Evolutionary conservation across 306 rosid species (phyloP), one percentile per base, ranked within the genome.

Genomic region (Trifolium pratense): DNA sequence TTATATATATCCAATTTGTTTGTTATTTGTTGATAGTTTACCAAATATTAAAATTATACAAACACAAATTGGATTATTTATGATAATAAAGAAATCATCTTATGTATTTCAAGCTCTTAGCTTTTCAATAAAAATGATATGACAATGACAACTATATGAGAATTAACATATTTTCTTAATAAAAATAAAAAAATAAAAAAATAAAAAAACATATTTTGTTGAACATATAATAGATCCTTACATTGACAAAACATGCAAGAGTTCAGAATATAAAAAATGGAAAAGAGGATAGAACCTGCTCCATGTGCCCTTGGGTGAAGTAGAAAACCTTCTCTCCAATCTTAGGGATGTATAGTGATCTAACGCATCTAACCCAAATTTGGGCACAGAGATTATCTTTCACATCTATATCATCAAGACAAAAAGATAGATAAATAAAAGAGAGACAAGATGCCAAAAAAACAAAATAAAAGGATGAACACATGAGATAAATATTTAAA

Each of bases 231-330:
- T 5, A 57, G 14, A 5, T 57, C 17, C 9, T 0, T 3, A 23
- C 37, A 57, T 5, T 0, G 1, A 59, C 3, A 58, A 31, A 59
- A 29, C 31, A 49, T 29, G 6, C 32, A 29, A 23, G 16, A 37
- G 53, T 14, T 16, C 25, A 17, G 0, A 16, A 7, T 7, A 14
- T 17, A 46, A 21, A 37, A 57, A 4, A 14, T 1, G 25, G 40
- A 6, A 61, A 39, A 62, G 43, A 42, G 74, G 70, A 78, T 32
- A 6, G 1, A 76, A 89, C 97, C 95, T 91, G 97, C 66, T 91
- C 97, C 60, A 81, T 45, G 49, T 91, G 94, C 23, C 97, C 95
- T 42, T 91, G 97, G 10, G 92, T 87, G 12, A 84, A 86, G 84
- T 89, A 91, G 46, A 49, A 68, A 46, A 86, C 89, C 63, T 48